phyloP scores from a whole-genome alignment of 306 rosid genomes.

The Carpinus fangiana region DNA sequence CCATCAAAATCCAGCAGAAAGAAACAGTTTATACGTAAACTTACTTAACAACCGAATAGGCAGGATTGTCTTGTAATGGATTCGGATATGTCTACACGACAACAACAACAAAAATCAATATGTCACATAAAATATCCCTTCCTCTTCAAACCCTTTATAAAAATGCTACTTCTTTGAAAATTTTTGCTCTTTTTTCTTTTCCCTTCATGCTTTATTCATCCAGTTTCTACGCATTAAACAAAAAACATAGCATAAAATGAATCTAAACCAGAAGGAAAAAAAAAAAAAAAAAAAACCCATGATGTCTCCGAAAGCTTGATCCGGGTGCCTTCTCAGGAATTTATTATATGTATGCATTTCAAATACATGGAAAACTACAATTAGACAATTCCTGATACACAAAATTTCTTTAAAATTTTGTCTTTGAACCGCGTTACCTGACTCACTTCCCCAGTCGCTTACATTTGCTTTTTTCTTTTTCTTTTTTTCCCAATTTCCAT shows the following conservation, averaged over 20 bases:
- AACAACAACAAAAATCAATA: neutral
- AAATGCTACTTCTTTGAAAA: neutral
- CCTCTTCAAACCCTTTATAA: neutral
- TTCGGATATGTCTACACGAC: slow-evolving; percentile 43
- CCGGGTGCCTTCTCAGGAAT: neutral
- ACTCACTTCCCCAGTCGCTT: no score
- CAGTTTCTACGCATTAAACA: neutral
- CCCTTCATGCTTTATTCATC: no score
- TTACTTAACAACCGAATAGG: slow-evolving; percentile 52
- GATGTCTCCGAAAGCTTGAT: neutral
- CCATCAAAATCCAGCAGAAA: neutral
- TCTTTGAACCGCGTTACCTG: no score
- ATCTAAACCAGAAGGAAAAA: neutral
- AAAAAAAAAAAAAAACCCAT: neutral
- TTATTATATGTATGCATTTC: neutral
- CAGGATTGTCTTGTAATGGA: slow-evolving; percentile 52
- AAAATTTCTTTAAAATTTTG: neutral
- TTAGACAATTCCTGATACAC: neutral
- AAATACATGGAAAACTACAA: neutral
- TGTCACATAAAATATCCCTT: neutral
- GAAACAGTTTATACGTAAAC: slow-evolving; percentile 5
- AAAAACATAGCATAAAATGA: neutral
- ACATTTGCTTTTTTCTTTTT: no score
- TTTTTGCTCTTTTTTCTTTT: neutral
- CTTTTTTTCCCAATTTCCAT: no score